Base-by-base conservation (phyloP, 225 moss, liverwort and hornwort genomes). In the Polytrichum commune region DNA sequence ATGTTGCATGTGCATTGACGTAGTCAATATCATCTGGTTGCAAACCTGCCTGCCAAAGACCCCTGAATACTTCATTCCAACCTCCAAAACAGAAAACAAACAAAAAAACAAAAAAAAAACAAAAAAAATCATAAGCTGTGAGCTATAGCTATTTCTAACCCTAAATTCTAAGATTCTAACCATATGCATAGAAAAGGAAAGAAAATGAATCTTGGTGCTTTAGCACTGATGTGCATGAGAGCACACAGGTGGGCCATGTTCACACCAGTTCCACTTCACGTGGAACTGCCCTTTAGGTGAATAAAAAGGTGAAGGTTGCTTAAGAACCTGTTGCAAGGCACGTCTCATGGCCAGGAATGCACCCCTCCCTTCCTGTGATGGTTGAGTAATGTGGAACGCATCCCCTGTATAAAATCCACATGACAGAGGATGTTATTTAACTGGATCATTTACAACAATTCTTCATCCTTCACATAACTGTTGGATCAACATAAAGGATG, bases 361-460 rank as follows among this genome's bases (percentile, higher is more conserved):
- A 64, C 97, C 97, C 73, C 92, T 84, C 64, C 97, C 97, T 63
- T 95, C 97, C 73, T 85, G 75, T 23, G 97, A 95, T 33, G 97
- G 97, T 75, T 98, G 94, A 22, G 97, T 98, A 70, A 98, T 98
- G 80, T 98, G 97, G 66, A 91, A 91, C 18, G 94, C 97, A 80
- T 98, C 97, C 72, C 97, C 97, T 98, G 80, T 33, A 60, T 62
- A 68, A 55, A 28, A 74, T 32, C 29, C 23, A 67, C 33, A n/a
- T 8, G 63, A 63, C 27, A 25, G 13, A 1, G 27, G 18, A 28
- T 5, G 29, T 27, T 18, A 25, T 28, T 63, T 23, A 29, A 63
- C 18, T n/a, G 22, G 9, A 23, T 60, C 60, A n/a, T 7, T 7
- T 60, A 60, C 20, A 25, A n/a, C 0, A 29, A 61, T 7, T 26